Evolutionary conservation across 306 rosid species (phyloP).

Genomic region (Boehmeria nivea): DNA sequence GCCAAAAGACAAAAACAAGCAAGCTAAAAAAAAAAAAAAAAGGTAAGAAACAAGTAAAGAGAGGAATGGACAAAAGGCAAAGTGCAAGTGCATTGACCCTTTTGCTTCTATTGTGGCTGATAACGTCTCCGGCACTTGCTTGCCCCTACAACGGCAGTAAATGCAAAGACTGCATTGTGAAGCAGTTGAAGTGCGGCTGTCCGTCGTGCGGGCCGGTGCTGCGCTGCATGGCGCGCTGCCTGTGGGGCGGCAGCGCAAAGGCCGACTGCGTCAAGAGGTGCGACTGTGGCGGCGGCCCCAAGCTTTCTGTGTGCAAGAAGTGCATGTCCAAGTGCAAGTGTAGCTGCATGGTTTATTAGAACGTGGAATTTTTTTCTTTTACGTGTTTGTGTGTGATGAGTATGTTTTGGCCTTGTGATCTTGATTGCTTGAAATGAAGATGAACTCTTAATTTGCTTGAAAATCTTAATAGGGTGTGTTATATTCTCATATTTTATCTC

Average conservation of each 20-base stretch:
- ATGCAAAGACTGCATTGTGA: constrained; percentile 48
- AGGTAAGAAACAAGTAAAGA: background rate
- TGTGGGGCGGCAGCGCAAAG: constrained; percentile 63
- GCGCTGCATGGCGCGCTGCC: constrained; percentile 80
- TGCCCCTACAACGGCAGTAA: constrained; percentile 40
- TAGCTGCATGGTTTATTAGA: constrained; percentile 37
- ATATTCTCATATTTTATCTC: no score
- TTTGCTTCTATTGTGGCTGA: constrained; percentile 22
- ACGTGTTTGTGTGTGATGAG: background rate
- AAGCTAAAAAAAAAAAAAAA: no score
- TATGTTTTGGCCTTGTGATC: constrained; percentile 1
- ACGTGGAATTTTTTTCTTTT: background rate
- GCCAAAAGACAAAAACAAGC: no score
- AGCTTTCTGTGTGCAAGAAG: constrained; percentile 57
- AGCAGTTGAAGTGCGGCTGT: constrained; percentile 54
- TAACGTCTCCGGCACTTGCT: constrained; percentile 23
- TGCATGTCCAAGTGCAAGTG: constrained; percentile 85
- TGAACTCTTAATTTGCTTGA: no score
- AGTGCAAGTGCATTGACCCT: no score
- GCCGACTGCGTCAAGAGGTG: constrained; percentile 45
- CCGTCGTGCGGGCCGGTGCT: constrained; percentile 51
- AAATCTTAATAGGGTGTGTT: no score
- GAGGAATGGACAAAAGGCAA: background rate
- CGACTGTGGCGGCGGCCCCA: constrained; percentile 36
- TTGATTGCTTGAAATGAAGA: no score